Base-by-base conservation (phyloP, 73 alveolate genomes). In the Uronychia setigera region DNA sequence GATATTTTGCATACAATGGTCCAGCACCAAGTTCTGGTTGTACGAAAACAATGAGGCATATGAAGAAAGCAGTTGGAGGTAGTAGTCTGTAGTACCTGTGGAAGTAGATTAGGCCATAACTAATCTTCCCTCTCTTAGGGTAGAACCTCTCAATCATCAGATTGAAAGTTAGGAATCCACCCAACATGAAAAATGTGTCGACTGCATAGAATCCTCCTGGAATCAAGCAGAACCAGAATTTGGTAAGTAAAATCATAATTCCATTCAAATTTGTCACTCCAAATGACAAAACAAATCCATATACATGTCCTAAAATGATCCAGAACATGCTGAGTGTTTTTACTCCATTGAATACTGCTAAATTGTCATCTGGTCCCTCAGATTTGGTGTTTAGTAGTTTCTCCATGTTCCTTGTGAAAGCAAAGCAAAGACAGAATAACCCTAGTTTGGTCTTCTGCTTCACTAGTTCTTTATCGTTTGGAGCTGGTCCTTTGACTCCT, bases 11-110 rank as follows among this genome's bases (percentile, higher is more conserved):
- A 83, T 86, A 86, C 29, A 78, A 26, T 0, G 92, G 92, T 14
- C 92, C 92, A 30, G 31, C 76, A 1, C 92, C 92, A 0, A 85
- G 76, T 57, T 77, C 32, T 0, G 85, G 86, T 60, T 74, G 74
- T 14, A 59, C 77, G 30, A 32, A 78, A 26, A 85, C 33, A 25
- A 32, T 31, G 32, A 85, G 79, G 5, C 76, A 79, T 0, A 86
- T 28, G 79, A 35, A 30, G 79, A 86, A 58, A 19, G 19, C n/a
- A 46, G 19, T 19, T 33, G 87, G 86, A 26, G 78, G 88, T 85
- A 30, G 35, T 1, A 33, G 33, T 9, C 84, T 9, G 34, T 78
- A 78, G 33, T 27, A 78, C 25, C 84, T 32, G 58, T 78, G 84
- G 84, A 78, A 78, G 33, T 78, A 78, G 32, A 78, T 78, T 26